phyloP scores from a whole-genome alignment of 1,284 basidiomycete genomes.

The Naganishia liquefaciens region DNA sequence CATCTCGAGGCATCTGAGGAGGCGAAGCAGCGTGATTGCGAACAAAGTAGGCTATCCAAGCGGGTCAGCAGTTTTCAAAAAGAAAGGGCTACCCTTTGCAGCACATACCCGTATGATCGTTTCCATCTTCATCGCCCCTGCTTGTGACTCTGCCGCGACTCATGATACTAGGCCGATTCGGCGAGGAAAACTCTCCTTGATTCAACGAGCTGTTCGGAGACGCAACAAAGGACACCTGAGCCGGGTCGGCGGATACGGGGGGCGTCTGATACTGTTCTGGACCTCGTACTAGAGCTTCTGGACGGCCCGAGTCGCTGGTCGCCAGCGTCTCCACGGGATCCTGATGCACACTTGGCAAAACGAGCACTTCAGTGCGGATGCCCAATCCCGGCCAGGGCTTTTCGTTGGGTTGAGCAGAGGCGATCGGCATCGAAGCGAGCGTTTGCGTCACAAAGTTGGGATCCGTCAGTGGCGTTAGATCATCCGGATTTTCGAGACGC shows the following conservation, averaged over 20 bases:
- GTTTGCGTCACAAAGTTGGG: constrained; percentile 79
- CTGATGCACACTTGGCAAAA: constrained; percentile 6
- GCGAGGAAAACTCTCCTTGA: constrained; percentile 11
- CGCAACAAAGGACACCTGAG: constrained; percentile 2
- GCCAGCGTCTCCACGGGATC: constrained; percentile 1
- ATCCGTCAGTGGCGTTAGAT: constrained; percentile 87
- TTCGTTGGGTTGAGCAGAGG: constrained; percentile 52
- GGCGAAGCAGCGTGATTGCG: constrained; percentile 32
- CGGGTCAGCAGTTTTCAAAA: background rate
- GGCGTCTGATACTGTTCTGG: background rate
- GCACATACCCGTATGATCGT: background rate
- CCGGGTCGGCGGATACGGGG: background rate
- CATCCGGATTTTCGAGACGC: constrained; percentile 75
- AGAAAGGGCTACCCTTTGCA: background rate
- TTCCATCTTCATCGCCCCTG: constrained; percentile 19
- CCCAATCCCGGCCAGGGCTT: constrained; percentile 79
- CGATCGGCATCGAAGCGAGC: constrained; percentile 65
- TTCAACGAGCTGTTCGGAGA: background rate
- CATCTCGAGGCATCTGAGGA: constrained; percentile 9
- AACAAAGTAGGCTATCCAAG: constrained; percentile 29
- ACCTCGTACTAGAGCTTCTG: background rate
- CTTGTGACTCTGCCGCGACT: constrained; percentile 22
- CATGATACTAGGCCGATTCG: constrained; percentile 31
- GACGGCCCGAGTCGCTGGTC: background rate
- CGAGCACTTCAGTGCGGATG: constrained; percentile 56